Evolutionary conservation across 495 filamentous ascomycete species (phyloP), one percentile per base, ranked within the genome.

Genomic region (Trichocladium uniseriatum): DNA sequence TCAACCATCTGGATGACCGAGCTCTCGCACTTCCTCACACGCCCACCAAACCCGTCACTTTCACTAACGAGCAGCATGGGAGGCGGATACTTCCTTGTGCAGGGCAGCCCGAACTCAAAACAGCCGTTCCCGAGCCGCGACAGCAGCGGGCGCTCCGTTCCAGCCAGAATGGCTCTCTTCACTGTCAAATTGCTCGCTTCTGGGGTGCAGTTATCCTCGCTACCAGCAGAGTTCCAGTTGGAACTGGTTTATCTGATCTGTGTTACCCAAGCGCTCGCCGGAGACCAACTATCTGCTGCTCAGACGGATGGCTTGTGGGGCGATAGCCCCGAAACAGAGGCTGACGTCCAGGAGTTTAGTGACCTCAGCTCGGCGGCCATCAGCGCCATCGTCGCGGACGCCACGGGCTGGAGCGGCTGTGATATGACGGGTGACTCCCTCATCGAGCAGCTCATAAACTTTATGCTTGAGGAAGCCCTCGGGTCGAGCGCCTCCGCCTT

Each of bases 91-190:
- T 80, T 85, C 53, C 64, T 96, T 5, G 72, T 84, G 0, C 61
- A 77, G 11, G 35, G 54, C 2, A 38, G 35, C 41, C 51, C 35
- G 24, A 70, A 18, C 22, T 61, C 41, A 41, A 59, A 34, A 42
- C 46, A 43, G 35, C 62, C 46, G 24, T 56, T 48, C 45, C 35
- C 45, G 5, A 61, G 51, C 55, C 67, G 81, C 35, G 89, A 96
- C 66, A 66, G 69, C 2, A 72, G 73, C 43, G 86, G 85, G 1
- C 79, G 79, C 18, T 89, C 88, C 1, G 69, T 77, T 45, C 79
- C 86, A 15, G 77, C 90, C 27, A 74, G 92, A 42, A 81, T 94
- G 69, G 78, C 82, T 15, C 64, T 78, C 37, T 94, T 86, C 63
- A 75, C 77, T 0, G 67, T 73, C 13, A 74, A 70, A 42, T 57